phyloP scores from a whole-genome alignment of 2,329 filamentous ascomycete species.

The Eutypa lata region DNA sequence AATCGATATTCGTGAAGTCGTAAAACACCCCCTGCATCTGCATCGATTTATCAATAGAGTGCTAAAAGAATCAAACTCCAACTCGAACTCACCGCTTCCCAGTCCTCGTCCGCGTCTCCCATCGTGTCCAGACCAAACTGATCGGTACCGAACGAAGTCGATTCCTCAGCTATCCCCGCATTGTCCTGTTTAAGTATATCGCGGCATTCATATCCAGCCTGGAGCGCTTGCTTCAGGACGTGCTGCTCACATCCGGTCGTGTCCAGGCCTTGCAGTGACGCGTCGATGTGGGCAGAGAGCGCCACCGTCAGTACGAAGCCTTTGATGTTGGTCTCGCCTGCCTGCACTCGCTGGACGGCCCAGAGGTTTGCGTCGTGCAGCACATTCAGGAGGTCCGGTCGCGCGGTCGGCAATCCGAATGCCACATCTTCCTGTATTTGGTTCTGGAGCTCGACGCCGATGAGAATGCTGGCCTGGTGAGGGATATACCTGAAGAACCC shows the following conservation, averaged over 20 bases:
- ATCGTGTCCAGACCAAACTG: slow-evolving; percentile 22
- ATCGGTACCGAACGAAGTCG: slow-evolving; percentile 17
- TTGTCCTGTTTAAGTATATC: slow-evolving; percentile 30
- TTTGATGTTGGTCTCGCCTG: slow-evolving; percentile 55
- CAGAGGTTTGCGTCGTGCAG: slow-evolving; percentile 40
- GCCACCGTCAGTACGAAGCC: slow-evolving; percentile 42
- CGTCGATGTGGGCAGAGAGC: slow-evolving; percentile 40
- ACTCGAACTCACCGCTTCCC: slow-evolving; percentile 28
- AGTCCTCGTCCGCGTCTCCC: slow-evolving; percentile 32
- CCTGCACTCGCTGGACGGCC: slow-evolving; percentile 36
- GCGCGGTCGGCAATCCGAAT: slow-evolving; percentile 30
- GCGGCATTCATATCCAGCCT: slow-evolving; percentile 30
- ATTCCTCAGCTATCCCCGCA: slow-evolving; percentile 9
- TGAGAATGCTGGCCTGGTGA: slow-evolving; percentile 32
- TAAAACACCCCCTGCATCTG: slow-evolving; percentile 19
- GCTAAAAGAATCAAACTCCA: slow-evolving; percentile 5
- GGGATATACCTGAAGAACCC: slow-evolving; percentile 38
- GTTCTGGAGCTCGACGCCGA: slow-evolving; percentile 38
- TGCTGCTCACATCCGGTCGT: slow-evolving; percentile 30
- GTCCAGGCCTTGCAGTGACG: slow-evolving; percentile 31
- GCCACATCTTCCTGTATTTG: slow-evolving; percentile 39
- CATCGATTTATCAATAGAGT: neutral
- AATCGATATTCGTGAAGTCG: slow-evolving; percentile 22
- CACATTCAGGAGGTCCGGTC: slow-evolving; percentile 39
- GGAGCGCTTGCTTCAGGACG: slow-evolving; percentile 36